Evolutionary conservation across 225 moss, liverwort and hornwort genomes (phyloP).

Genomic region (Polytrichum formosum): DNA sequence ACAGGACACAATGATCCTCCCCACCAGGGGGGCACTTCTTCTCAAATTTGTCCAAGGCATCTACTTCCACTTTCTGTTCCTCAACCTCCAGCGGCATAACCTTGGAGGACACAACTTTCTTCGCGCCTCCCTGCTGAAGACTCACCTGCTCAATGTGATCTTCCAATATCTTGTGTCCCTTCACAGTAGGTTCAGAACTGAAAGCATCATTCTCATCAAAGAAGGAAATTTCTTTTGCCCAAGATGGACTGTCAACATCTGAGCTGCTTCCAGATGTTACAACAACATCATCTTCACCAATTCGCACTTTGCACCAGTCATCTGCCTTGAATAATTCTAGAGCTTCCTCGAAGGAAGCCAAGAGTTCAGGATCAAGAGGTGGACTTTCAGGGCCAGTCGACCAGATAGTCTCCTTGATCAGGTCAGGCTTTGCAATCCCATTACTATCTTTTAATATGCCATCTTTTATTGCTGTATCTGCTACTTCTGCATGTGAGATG

Average conservation of each 20-base stretch:
- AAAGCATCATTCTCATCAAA: background rate
- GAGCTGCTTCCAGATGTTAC: constrained; percentile 21
- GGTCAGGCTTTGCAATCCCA: background rate
- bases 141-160: constrained; percentile 7
- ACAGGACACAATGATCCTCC: constrained; percentile 58
- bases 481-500: constrained; percentile 21
- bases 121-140: constrained; percentile 1
- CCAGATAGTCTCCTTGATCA: constrained; percentile 4
- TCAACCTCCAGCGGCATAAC: constrained; percentile 8
- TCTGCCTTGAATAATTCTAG: constrained; percentile 26
- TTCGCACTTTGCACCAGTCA: constrained; percentile 32
- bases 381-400: constrained; percentile 7
- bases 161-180: constrained; percentile 22
- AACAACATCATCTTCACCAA: constrained; percentile 18
- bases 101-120: constrained; percentile 13
- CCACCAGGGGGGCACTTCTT: constrained; percentile 67
- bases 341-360: constrained; percentile 39
- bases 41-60: constrained; percentile 44
- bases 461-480: constrained; percentile 7
- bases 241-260: constrained; percentile 20
- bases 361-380: constrained; percentile 29
- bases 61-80: constrained; percentile 5
- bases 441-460: background rate
- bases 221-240: constrained; percentile 4
- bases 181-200: background rate